Percentiles rank a stretch among this genome's conserved stretches.
Conservation (phyloP, 108 stramenopile genomes). For the Nannochloropsis salina region DNA sequence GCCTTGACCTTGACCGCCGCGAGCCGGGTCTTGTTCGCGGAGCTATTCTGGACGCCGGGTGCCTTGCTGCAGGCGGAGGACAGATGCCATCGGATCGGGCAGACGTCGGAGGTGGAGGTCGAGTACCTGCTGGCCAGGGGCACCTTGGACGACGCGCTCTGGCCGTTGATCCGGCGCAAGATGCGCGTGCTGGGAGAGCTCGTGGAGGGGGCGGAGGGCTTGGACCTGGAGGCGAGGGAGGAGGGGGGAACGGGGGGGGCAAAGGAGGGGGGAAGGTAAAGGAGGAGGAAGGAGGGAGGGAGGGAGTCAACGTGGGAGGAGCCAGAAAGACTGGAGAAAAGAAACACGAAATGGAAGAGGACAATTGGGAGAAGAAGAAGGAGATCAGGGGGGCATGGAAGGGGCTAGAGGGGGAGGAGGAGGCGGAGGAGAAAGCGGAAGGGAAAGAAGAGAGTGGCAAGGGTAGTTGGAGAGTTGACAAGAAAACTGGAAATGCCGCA, state of each 20-base stretch:
- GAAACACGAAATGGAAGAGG: neutral
- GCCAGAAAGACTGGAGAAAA: too few relatives aligned
- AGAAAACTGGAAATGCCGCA: neutral
- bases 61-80: conserved; percentile 95
- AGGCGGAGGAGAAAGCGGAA: neutral
- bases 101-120: conserved; percentile 71
- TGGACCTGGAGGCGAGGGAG: neutral
- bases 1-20: conserved; percentile 95
- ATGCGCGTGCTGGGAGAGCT: conserved; percentile 61
- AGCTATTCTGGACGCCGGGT: conserved; percentile 96
- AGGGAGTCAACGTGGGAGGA: too few relatives aligned
- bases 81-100: conserved; percentile 93
- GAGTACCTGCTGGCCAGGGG: conserved; percentile 70
- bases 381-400: neutral
- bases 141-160: conserved; percentile 65
- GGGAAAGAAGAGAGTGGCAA: neutral
- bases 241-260: conserved; percentile 11
- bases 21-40: conserved; percentile 90
- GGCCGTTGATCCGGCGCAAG: conserved; percentile 69
- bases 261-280: too few relatives aligned
- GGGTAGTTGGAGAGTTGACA: neutral
- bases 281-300: too few relatives aligned
- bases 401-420: neutral
- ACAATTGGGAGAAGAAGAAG: neutral
- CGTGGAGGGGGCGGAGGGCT: conserved; percentile 58